Evolutionary conservation across 495 filamentous ascomycete species (phyloP).

Genomic region (Penicillium steckii): DNA sequence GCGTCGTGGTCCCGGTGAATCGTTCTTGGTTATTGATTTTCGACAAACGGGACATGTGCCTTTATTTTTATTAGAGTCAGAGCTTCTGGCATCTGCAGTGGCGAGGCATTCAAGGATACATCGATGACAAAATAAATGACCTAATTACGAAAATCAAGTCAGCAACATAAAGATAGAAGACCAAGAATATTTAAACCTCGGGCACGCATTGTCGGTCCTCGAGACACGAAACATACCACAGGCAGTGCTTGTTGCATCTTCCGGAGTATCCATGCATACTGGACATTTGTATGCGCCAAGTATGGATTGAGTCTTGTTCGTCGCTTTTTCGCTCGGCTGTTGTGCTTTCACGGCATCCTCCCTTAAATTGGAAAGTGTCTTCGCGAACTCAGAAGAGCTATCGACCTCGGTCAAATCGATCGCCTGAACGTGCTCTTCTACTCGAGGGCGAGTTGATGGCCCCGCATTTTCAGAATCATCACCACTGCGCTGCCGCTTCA

Average conservation of each 20-base stretch:
- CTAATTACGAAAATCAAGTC: background rate
- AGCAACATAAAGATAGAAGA: background rate
- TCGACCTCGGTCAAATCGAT: constrained; percentile 35
- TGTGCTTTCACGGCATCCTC: constrained; percentile 45
- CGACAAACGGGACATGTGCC: constrained; percentile 20
- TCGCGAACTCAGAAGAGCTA: constrained; percentile 42
- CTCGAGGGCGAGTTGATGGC: background rate
- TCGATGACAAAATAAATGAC: constrained; percentile 18
- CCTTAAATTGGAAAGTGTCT: constrained; percentile 46
- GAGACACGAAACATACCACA: constrained; percentile 10
- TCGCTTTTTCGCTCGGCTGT: constrained; percentile 6
- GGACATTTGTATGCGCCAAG: constrained; percentile 17
- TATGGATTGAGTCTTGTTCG: background rate
- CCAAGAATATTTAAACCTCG: background rate
- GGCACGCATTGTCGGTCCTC: background rate
- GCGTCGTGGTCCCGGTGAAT: constrained; percentile 9
- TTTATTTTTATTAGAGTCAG: constrained; percentile 7
- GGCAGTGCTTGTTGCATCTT: constrained; percentile 17
- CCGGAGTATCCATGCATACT: constrained; percentile 18
- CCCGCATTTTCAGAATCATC: background rate
- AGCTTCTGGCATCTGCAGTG: constrained; percentile 1
- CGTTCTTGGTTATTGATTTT: constrained; percentile 12
- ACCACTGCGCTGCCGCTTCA: constrained; percentile 12
- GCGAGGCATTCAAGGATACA: constrained; percentile 19
- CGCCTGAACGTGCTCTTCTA: constrained; percentile 9